phyloP scores from a whole-genome alignment of 2,329 filamentous ascomycete genomes.

The Epichloe gansuensis region DNA sequence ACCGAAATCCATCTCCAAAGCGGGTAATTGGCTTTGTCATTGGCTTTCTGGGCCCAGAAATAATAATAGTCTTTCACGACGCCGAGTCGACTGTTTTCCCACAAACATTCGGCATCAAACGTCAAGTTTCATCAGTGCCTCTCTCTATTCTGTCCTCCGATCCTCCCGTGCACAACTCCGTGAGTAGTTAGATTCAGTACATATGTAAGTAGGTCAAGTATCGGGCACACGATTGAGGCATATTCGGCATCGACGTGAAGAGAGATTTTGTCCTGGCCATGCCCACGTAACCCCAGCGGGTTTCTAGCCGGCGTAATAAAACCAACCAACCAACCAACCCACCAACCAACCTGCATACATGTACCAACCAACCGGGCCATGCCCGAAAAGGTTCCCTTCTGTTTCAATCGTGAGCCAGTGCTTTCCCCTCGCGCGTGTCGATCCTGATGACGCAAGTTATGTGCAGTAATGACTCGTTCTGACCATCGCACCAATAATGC shows the following conservation, averaged over 20 bases:
- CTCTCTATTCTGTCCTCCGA: too few species aligned
- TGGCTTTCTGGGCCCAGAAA: not conserved
- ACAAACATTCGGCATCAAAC: not conserved
- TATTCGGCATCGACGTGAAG: not conserved
- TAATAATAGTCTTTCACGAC: not conserved
- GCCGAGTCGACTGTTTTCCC: constrained; percentile 12
- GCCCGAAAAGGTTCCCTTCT: not conserved
- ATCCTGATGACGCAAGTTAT: not conserved
- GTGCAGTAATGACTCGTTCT: not conserved
- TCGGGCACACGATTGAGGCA: not conserved
- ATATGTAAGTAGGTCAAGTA: too few species aligned
- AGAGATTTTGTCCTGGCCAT: too few species aligned
- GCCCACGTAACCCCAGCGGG: too few species aligned
- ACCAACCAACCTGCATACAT: too few species aligned
- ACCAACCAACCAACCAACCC: too few species aligned
- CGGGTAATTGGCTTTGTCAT: not conserved
- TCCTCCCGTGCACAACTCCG: too few species aligned
- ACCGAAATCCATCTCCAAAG: not conserved
- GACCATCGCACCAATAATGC: not conserved
- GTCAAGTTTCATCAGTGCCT: not conserved
- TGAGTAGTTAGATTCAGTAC: too few species aligned
- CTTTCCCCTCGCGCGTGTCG: not conserved
- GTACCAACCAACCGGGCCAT: not conserved
- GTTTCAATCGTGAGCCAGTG: not conserved
- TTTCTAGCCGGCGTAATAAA: too few species aligned